Conservation (phyloP, 1,284 basidiomycete species). For the Fomitiporia mediterranea region DNA sequence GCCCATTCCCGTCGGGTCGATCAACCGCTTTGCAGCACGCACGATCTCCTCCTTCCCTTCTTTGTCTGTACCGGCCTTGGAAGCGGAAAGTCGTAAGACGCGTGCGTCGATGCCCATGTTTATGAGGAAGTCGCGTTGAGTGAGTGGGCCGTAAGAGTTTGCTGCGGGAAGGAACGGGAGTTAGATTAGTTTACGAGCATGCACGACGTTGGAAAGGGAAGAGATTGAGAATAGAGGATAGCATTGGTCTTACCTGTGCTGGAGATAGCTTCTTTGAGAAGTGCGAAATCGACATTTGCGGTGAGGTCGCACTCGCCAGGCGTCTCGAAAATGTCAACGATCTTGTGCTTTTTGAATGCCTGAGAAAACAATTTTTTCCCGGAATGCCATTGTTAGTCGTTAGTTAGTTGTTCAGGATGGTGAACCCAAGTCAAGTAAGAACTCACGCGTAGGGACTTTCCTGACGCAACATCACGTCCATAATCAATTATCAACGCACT, state of each 20-base stretch:
- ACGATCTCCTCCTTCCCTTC: conserved; percentile 37
- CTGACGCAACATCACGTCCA: conserved; percentile 70
- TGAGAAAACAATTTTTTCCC: conserved; percentile 37
- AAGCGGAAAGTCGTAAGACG: conserved; percentile 42
- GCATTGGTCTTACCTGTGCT: conserved; percentile 49
- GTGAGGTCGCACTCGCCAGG: conserved; percentile 93
- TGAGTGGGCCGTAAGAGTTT: conserved; percentile 47
- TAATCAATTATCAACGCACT: conserved; percentile 90
- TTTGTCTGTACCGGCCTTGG: conserved; percentile 38
- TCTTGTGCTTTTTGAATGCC: conserved; percentile 87
- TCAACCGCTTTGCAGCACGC: conserved; percentile 48
- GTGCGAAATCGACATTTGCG: conserved; percentile 93
- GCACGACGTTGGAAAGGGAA: neutral
- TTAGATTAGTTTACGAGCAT: conserved; percentile 1
- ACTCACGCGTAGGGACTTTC: conserved; percentile 77
- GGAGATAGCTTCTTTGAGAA: conserved; percentile 73
- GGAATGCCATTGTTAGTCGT: no score
- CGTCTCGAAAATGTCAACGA: conserved; percentile 79
- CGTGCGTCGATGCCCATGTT: conserved; percentile 55
- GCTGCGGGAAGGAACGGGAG: conserved; percentile 26
- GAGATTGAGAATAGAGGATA: neutral
- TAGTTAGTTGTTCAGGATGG: no score
- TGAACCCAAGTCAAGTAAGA: no score
- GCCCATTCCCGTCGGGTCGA: conserved; percentile 63
- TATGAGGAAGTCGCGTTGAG: conserved; percentile 57